Evolutionary conservation across 164 flowering plant species (phyloP).

Genomic region (Stephania yunnanensis): DNA sequence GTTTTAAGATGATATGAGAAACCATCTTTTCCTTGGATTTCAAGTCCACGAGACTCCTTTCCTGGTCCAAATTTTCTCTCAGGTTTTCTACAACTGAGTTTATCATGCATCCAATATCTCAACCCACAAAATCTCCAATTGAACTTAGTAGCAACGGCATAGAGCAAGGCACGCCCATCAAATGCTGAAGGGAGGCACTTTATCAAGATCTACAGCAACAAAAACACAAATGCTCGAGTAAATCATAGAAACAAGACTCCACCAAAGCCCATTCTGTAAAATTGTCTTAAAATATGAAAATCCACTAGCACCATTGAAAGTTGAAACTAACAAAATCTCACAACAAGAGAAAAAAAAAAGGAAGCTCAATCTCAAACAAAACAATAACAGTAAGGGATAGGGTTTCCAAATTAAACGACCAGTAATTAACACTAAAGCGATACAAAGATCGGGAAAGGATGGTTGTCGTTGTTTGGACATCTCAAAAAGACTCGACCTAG

Average conservation of each 20-base stretch:
- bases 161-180: slow-evolving; percentile 15
- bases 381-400: not conserved
- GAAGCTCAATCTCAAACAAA: no score
- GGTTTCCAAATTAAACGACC: not conserved
- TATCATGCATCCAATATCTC: slow-evolving; percentile 31
- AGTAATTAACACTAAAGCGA: no score
- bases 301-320: no score
- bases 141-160: slow-evolving; percentile 23
- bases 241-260: not conserved
- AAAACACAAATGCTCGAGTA: not conserved
- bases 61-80: slow-evolving; percentile 15
- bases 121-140: slow-evolving; percentile 34
- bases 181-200: slow-evolving; percentile 12
- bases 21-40: slow-evolving; percentile 27
- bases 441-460: not conserved
- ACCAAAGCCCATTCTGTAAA: no score
- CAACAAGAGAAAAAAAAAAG: no score
- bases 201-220: slow-evolving; percentile 8
- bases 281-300: no score
- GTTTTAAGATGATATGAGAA: slow-evolving; percentile 11
- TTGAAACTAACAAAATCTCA: no score
- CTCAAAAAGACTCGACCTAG: no score
- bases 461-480: not conserved
- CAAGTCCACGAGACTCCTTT: slow-evolving; percentile 20
- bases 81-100: slow-evolving; percentile 18